A percentile compares a stretch with the other conserved stretches of the same genome.
Conservation (phyloP, 1,139 yeast species). For the Nakaseomyces bracarensis region DNA sequence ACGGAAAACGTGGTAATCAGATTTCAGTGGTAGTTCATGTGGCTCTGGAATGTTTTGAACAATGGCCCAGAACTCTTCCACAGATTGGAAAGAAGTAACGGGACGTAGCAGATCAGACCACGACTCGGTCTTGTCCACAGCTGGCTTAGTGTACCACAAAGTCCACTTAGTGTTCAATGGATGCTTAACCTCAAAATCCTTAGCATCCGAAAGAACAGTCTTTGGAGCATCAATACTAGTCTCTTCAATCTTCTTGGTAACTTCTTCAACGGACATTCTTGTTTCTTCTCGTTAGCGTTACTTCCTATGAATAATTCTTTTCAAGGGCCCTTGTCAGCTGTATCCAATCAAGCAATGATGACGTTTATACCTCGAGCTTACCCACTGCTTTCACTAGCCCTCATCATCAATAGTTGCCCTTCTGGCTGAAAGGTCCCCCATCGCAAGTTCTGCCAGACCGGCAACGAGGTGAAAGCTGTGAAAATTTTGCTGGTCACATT, state of each 20-base stretch:
- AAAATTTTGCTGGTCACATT: neutral
- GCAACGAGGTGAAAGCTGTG: too few species aligned
- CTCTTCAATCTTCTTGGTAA: constrained; percentile 29
- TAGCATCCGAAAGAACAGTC: constrained; percentile 27
- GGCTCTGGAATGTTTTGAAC: constrained; percentile 92
- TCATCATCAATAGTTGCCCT: too few species aligned
- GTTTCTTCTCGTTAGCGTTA: too few species aligned
- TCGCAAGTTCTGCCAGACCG: too few species aligned
- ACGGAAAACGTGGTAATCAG: constrained; percentile 94
- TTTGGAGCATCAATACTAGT: constrained; percentile 23
- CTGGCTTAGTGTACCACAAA: constrained; percentile 95
- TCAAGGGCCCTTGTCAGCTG: too few species aligned
- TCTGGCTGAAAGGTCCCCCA: too few species aligned
- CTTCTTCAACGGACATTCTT: constrained; percentile 34
- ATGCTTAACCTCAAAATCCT: constrained; percentile 45
- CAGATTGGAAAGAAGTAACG: constrained; percentile 82
- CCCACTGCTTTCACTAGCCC: too few species aligned
- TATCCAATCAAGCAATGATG: too few species aligned
- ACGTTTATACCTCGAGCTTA: too few species aligned
- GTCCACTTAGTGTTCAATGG: constrained; percentile 94
- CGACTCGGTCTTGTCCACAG: constrained; percentile 66
- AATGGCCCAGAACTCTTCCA: constrained; percentile 98
- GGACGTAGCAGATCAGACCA: constrained; percentile 94
- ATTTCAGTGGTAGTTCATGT: constrained; percentile 79
- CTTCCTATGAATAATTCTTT: too few species aligned